Evolutionary conservation across 768 basidiomycete genomes (phyloP).

Genomic region (Amanita brunnescens): DNA sequence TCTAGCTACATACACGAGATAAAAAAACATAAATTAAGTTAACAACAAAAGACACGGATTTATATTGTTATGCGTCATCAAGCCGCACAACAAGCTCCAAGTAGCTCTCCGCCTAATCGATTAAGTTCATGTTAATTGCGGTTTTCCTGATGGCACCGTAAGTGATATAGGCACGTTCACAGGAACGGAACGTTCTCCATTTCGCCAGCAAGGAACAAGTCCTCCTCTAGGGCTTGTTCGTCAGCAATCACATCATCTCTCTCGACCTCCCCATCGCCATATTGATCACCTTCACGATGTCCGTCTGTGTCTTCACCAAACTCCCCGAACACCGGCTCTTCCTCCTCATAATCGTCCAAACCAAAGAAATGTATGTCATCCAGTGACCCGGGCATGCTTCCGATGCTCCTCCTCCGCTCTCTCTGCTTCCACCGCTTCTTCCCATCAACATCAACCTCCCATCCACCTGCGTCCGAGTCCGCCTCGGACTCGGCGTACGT

Average conservation of each 20-base stretch:
- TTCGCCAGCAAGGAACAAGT: conserved; percentile 22
- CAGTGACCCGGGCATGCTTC: conserved; percentile 83
- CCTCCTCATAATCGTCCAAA: conserved; percentile 34
- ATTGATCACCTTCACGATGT: background rate
- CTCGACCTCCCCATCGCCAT: background rate
- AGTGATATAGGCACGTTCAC: too few species aligned
- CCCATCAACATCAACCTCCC: conserved; percentile 29
- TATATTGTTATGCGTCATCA: too few species aligned
- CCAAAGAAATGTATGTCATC: conserved; percentile 48
- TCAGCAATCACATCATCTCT: background rate
- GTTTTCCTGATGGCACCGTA: too few species aligned
- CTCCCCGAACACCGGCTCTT: conserved; percentile 5
- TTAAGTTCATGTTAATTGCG: too few species aligned
- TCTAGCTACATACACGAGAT: too few species aligned
- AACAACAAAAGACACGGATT: too few species aligned
- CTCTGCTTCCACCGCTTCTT: conserved; percentile 25
- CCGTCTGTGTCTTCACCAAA: background rate
- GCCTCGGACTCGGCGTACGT: conserved; percentile 41
- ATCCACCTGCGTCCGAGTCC: conserved; percentile 36
- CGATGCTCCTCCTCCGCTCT: conserved; percentile 52
- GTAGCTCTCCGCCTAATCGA: too few species aligned
- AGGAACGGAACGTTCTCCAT: conserved; percentile 26
- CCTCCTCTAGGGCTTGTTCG: conserved; percentile 15
- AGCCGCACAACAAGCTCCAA: too few species aligned
- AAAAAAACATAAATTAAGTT: too few species aligned